Evolutionary conservation across 257 asterid species (phyloP), one percentile per base, ranked within the genome.

Genomic region (Forsythia suspensa): DNA sequence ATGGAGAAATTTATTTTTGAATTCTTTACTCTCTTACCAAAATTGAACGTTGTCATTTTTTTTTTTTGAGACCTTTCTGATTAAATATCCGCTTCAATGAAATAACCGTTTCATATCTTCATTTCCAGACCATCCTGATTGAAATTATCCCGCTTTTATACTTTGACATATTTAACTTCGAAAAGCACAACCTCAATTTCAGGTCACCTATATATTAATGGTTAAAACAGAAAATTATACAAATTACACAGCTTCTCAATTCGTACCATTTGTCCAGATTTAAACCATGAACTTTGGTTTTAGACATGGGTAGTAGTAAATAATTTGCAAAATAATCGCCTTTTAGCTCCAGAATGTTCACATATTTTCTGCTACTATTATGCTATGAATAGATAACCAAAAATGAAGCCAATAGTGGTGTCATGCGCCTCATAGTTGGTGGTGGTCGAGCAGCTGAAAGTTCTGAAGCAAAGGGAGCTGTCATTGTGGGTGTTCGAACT

Each of bases 361-460:
- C 44, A 41, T 41, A 41, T 41, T 41, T 41, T 8, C 0, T 41
- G 5, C 2, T 41, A 41, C 44, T 41, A 41, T 41, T 40, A 52
- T 77, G 61, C 74, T 29, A 66, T 71, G 71, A 39, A 76, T 66
- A 96, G 99, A 90, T 92, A 82, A 91, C 97, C 48, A 87, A 86
- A 86, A 87, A 74, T 87, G 99, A 96, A 90, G 95, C 97, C 70
- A 94, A 94, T 70, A 85, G 96, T 86, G 98, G 99, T 79, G 99
- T 96, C 84, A 96, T 96, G 99, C 94, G 98, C 89, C 97, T 96
- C 84, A 88, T 96, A 75, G 99, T 94, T 78, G 97, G 98, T 86
- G 99, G 99, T 80, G 99, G 99, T 46, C 89, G 98, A 79, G 99
- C 99, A 81, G 90, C 97, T 75, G 99, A 96, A 91, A 90, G 82